phyloP scores from a whole-genome alignment of 164 flowering plant species.

The Taxillus chinensis region DNA sequence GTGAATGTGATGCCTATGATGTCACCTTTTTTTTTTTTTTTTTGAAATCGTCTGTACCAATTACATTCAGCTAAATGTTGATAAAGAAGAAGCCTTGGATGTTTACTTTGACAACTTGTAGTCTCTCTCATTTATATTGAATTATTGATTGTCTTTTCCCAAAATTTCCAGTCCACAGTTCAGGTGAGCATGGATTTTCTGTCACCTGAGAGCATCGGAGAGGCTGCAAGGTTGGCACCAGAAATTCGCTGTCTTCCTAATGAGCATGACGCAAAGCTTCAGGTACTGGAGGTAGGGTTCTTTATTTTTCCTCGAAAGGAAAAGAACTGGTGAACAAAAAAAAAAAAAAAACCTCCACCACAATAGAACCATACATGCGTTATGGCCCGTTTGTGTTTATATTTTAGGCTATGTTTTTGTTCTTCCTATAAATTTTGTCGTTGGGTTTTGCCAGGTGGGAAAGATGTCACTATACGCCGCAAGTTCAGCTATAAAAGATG shows the following conservation, averaged over 20 bases:
- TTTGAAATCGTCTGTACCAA: too few relatives aligned
- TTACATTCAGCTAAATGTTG: too few relatives aligned
- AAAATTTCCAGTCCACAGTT: conserved; percentile 63
- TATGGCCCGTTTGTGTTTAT: too few relatives aligned
- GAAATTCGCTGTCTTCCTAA: conserved; percentile 83
- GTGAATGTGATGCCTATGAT: too few relatives aligned
- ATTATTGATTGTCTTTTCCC: not conserved
- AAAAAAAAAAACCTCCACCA: too few relatives aligned
- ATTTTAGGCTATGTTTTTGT: not conserved
- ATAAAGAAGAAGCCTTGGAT: too few relatives aligned
- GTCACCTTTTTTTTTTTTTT: too few relatives aligned
- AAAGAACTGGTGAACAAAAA: too few relatives aligned
- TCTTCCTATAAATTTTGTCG: not conserved
- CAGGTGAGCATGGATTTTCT: conserved; percentile 83
- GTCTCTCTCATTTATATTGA: too few relatives aligned
- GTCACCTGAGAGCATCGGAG: conserved; percentile 81
- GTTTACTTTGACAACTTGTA: too few relatives aligned
- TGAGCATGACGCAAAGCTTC: conserved; percentile 76
- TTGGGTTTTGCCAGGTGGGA: conserved; percentile 53
- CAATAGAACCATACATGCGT: too few relatives aligned
- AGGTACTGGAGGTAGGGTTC: conserved; percentile 62
- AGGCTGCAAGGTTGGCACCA: conserved; percentile 58
- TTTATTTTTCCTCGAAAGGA: too few relatives aligned
- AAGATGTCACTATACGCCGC: conserved; percentile 92
- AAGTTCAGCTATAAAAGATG: conserved; percentile 88